Percentiles rank a stretch among this genome's conserved stretches.
These are phyloP conservation scores for Hyaloscypha variabilis DNA, from an alignment of 495 filamentous ascomycete species.

Conservation along the genomic window DNA sequence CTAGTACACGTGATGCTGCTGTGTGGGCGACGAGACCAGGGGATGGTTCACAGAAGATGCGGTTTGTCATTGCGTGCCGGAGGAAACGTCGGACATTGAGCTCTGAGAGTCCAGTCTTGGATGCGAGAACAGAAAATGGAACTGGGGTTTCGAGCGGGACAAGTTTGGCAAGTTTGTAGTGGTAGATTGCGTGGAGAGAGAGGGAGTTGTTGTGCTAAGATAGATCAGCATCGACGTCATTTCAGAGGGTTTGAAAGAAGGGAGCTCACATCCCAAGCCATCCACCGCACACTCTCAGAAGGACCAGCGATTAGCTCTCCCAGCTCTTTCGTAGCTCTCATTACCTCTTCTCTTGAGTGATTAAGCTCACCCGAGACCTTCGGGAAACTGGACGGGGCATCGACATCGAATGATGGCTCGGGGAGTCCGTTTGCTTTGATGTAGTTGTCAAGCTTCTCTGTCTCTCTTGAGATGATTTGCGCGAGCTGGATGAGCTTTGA, in stretches of 20 bases:
- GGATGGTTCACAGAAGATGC: conserved; percentile 55
- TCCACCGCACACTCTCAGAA: conserved; percentile 29
- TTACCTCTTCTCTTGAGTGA: conserved; percentile 25
- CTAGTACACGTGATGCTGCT: conserved; percentile 46
- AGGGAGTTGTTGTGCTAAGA: conserved; percentile 34
- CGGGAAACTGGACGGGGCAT: conserved; percentile 26
- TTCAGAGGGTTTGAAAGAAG: too few relatives aligned
- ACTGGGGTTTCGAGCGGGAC: conserved; percentile 43
- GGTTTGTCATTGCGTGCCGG: conserved; percentile 58
- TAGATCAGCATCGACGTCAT: too few relatives aligned
- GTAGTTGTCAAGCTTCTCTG: conserved; percentile 29
- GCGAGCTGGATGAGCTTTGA: conserved; percentile 22
- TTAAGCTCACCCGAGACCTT: conserved; percentile 22
- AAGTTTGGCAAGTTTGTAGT: conserved; percentile 38
- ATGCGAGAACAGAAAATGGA: conserved; percentile 45
- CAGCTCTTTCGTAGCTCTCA: conserved; percentile 30
- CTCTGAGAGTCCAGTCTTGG: conserved; percentile 42
- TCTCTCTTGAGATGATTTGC: conserved; percentile 26
- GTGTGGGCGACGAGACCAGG: conserved; percentile 57
- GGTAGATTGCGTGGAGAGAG: conserved; percentile 37
- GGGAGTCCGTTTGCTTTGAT: conserved; percentile 17
- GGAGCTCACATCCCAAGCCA: conserved; percentile 31
- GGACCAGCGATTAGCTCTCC: conserved; percentile 28
- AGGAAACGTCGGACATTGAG: conserved; percentile 52
- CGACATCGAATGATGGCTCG: conserved; percentile 24